Percentiles rank a stretch among this genome's conserved stretches.
Evolutionary conservation across 2,329 filamentous ascomycete species (phyloP).

Genomic region (Pseudogymnoascus sp.): DNA sequence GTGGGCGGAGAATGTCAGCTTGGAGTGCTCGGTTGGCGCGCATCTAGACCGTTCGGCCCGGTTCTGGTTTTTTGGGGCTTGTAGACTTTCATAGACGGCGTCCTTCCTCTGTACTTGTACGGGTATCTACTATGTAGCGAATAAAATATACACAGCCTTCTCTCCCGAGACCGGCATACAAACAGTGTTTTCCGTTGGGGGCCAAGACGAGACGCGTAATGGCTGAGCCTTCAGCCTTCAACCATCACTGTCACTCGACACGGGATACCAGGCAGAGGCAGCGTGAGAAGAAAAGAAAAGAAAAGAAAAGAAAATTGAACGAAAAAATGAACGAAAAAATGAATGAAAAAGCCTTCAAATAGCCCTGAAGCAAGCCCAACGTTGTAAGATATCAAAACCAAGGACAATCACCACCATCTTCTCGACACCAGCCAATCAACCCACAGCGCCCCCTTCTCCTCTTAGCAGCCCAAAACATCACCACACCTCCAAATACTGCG

Average conservation of each 20-base stretch:
- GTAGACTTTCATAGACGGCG: not conserved
- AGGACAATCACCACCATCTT: not conserved
- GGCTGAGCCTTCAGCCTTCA: too few species aligned
- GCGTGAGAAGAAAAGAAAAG: not conserved
- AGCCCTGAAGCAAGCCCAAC: not conserved
- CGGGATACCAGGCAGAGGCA: not conserved
- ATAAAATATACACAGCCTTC: not conserved
- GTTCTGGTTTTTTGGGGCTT: not conserved
- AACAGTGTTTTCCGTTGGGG: not conserved
- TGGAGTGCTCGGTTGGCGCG: not conserved
- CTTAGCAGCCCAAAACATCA: not conserved
- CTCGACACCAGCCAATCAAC: too few species aligned
- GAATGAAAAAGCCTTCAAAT: not conserved
- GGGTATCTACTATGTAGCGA: not conserved
- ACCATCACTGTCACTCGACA: not conserved
- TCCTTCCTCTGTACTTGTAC: not conserved
- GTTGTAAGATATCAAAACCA: not conserved
- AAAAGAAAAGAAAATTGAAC: not conserved
- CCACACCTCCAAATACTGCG: not conserved
- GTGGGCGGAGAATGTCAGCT: slow-evolving; percentile 1
- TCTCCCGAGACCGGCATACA: not conserved
- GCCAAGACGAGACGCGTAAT: not conserved
- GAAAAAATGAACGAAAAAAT: not conserved
- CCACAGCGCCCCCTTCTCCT: too few species aligned
- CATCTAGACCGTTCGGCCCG: not conserved